Evolutionary conservation across 2,329 filamentous ascomycete genomes (phyloP), one percentile per base, ranked within the genome.

Genomic region (Trematosphaeria pertusa): DNA sequence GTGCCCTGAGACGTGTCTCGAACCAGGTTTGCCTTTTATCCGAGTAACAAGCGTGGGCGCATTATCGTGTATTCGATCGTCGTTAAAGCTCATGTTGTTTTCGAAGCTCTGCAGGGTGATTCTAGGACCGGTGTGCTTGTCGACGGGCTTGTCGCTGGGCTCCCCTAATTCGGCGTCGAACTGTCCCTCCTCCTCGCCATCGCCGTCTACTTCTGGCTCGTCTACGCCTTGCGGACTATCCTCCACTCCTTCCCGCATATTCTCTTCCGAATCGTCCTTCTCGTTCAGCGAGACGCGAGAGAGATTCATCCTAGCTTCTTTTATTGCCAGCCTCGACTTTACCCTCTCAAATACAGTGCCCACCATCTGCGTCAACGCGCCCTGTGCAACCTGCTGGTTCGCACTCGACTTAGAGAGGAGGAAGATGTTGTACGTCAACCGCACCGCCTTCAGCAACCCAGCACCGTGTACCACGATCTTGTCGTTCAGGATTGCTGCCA

Each of bases 381-480:
- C 94, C 71, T 99, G 95, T 1, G 95, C 95, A 38, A 97, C 90
- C 72, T 96, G 92, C 77, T 99, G 94, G 70, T 97, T 99, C 46
- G 91, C 85, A 54, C 88, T 95, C 55, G 87, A 96, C 68, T 94
- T 91, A 58, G 93, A 97, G 39, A 97, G 84, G 50, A 99, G 81
- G 73, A 99, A 99, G 61, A 99, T 95, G 77, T 99, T 99, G 80
- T 99, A 99, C 48, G 97, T 96, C 73, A 97, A 91, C 60, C 94
- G 88, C 56, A 99, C 91, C 43, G 94, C 93, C 77, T 99, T 99
- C 56, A 99, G 81, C 52, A 99, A 81, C 54, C 94, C 95, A 28
- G 94, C 93, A 48, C 94, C 94, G 71, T 99, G 94, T 2, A 99
- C 95, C 33, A 99, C 91, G 56, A 97, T 96, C 77, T 97, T 99